Conservation (phyloP, 192 early-diverging fungal species). For the Rhizophagus clarus region DNA sequence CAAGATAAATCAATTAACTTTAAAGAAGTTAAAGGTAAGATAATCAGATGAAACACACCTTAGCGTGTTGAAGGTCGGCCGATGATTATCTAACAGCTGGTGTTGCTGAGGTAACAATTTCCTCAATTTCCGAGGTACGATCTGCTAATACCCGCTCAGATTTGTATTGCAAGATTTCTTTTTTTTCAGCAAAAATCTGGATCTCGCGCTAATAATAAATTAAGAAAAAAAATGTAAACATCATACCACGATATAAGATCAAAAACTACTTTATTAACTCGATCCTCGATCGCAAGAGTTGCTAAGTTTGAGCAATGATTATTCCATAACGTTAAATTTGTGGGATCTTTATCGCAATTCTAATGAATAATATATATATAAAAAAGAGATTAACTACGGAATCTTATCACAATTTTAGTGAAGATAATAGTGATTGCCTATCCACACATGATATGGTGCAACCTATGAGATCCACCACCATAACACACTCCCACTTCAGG, state of each 20-base stretch:
- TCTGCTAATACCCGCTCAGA: too few relatives aligned
- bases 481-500: slow-evolving; percentile 4
- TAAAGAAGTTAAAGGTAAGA: slow-evolving; percentile 1
- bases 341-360: background rate
- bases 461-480: slow-evolving; percentile 2
- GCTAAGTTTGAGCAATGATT: background rate
- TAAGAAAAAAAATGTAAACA: background rate
- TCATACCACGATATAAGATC: background rate
- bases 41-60: slow-evolving; percentile 14
- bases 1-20: background rate
- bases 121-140: too few relatives aligned
- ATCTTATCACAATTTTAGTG: background rate
- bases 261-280: slow-evolving; percentile 9
- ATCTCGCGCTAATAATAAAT: background rate
- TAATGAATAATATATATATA: background rate
- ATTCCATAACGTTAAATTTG: background rate
- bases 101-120: too few relatives aligned
- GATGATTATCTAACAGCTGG: too few relatives aligned
- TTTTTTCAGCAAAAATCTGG: background rate
- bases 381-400: background rate
- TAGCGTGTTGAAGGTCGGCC: background rate
- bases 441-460: background rate
- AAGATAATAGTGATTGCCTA: background rate
- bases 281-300: background rate
- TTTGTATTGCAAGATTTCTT: too few relatives aligned